Evolutionary conservation across 164 flowering plant species (phyloP), one percentile per base, ranked within the genome.

Genomic region (Piper betle): DNA sequence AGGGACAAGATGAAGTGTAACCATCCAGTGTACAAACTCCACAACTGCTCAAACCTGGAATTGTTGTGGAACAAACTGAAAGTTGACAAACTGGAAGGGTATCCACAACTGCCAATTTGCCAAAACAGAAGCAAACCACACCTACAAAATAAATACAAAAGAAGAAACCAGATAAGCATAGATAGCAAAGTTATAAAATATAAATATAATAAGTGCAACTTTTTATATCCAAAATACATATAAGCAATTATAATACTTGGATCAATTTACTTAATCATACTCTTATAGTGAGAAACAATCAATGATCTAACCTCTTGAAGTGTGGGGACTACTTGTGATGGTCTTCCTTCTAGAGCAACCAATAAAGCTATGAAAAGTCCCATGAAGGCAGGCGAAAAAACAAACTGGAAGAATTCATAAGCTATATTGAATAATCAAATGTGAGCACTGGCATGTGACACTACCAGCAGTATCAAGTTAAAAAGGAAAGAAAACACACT

Each of bases 81-180:
- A 91, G 76, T 91, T 91, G 70, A 91, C 82, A 69, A 88, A 91
- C 59, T 91, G 98, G 66, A 91, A 91, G 6, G 96, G 98, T 70
- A 91, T 82, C 98, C 98, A 91, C 15, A 88, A 78, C 71, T 87
- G 82, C 98, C 95, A 88, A 69, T 91, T 91, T 64, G 82, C 98
- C 69, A 91, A 20, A 57, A 91, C 93, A 9, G 95, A 66, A 11
- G 93, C 78, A 66, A 83, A 77, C 98, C 95, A 91, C 74, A 88
- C 98, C 96, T 88, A 59, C 60, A 63, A 55, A 60, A 25, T 25
- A 60, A 11, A 13, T 17, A 12, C 39, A 13, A 2, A 40, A 52
- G 57, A 57, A 61, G 39, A 52, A 46, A 46, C 11, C 15, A 46
- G 9, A 46, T 46, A 25, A 25, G 33, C 33, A 25, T 25, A 25